Evolutionary conservation across 208 protist genomes (phyloP), one percentile per base, ranked within the genome.

Genomic region (Tritrichomonas musculus): DNA sequence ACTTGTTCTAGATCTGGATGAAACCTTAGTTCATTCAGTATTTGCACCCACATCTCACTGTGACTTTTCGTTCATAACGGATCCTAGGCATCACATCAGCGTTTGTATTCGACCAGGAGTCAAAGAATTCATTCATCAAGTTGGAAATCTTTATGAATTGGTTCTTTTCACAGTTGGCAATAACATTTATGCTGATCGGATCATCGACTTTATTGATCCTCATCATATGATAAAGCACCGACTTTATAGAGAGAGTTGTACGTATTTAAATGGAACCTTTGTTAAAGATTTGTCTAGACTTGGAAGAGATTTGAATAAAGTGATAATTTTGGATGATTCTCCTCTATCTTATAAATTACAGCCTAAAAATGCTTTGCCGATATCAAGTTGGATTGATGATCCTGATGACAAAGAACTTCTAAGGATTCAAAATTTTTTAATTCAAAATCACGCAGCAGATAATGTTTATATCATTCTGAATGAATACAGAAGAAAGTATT

Each of bases 261-360:
- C 49, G 14, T n/a, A 47, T n/a, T 66, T 66, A 27, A 49, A 49
- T 27, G 47, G 50, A 47, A 39, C 44, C 33, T 92, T 69, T 57
- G 82, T 92, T 4, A 92, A 92, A 92, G 82, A 92, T 44, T 69
- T 92, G 25, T 22, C 50, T 41, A 92, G 49, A 30, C 47, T 92
- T 65, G 49, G 49, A 39, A 57, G 82, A 69, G 11, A 66, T 44
- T 50, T 92, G 5, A n/a, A 50, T 44, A 66, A 92, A 47, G 55
- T 66, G 1, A 92, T 92, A 14, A 92, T 92, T 20, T 44, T 92
- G 11, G 82, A 92, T 66, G 66, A 92, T 39, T 92, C 82, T 39
- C 82, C 82, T n/a, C 13, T 30, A 39, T 57, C 41, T 39, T 92
- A 92, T 92, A 57, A 39, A 30, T 41, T 92, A 5, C 82, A 92